Evolutionary conservation across 225 moss, liverwort and hornwort genomes (phyloP), one percentile per base, ranked within the genome.

Genomic region (Physcomitrium patens): DNA sequence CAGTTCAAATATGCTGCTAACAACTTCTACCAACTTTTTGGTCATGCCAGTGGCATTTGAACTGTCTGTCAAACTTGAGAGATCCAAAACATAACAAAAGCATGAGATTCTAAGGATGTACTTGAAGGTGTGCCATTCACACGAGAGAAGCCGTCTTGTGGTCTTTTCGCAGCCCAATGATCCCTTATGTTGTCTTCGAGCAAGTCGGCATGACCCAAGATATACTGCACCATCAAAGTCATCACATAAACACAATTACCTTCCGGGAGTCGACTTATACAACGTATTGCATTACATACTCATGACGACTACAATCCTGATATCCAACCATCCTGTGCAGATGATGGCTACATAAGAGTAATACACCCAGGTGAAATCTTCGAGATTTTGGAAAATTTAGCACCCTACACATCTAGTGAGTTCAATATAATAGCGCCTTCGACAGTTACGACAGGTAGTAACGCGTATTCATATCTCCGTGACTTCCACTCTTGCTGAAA

Each of bases 121-220:
- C 93, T 93, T 84, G 89, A 60, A n/a, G 64, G 82, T 41, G 80
- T 78, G 27, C 92, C 89, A 82, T 88, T 94, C 51, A 82, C 79
- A 59, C 85, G 88, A 57, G 81, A 76, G 44, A 91, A 71, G 63
- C 86, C 90, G 81, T 94, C 94, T 78, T 86, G 91, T 46, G 94
- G 96, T 81, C 91, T 89, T 81, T 90, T 93, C 77, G 79, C 81
- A 80, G 91, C 67, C 96, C 96, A 97, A 24, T 78, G 92, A 74
- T 92, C 91, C 79, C 87, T 89, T 67, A 93, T 83, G 51, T 89
- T 91, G 77, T 81, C 89, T 84, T 94, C 92, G 67, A 97, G 88
- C 53, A 82, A 31, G 51, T 89, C 87, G 61, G 83, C 81, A 77
- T 94, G 96, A 41, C 78, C 77, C 53, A 90, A 82, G 43, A 91